A percentile compares a stretch with the other conserved stretches of the same genome.
These are phyloP conservation scores for Paecilomyces variotii DNA, from an alignment of 2,329 filamentous ascomycete genomes.

Conservation along the genomic window DNA sequence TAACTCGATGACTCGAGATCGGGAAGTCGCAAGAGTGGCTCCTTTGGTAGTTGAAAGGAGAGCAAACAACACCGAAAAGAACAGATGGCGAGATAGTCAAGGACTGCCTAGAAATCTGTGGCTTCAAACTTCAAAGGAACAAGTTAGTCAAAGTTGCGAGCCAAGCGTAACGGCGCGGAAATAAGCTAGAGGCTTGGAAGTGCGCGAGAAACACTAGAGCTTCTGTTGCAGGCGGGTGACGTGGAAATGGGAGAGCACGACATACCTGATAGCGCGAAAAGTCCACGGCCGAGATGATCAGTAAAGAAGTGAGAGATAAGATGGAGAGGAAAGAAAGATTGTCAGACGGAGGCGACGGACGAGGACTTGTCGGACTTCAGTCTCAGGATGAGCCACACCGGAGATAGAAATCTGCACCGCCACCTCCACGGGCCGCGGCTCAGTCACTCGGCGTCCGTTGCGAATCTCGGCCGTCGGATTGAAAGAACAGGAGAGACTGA, in stretches of 20 bases:
- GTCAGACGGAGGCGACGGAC: neutral
- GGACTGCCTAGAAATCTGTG: conserved; percentile 1
- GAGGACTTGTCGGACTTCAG: neutral
- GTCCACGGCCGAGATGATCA: neutral
- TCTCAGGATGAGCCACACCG: neutral
- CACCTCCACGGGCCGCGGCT: neutral
- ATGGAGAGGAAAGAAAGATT: neutral
- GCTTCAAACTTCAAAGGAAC: neutral
- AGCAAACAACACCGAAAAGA: neutral
- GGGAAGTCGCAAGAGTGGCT: neutral
- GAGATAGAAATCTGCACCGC: neutral
- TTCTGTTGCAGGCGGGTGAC: too few relatives aligned
- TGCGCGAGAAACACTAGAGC: neutral
- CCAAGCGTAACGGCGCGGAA: neutral
- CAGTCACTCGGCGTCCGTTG: neutral
- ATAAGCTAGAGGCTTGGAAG: neutral
- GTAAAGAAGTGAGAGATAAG: neutral
- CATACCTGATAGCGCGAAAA: neutral
- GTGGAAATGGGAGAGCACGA: neutral
- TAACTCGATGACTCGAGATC: neutral
- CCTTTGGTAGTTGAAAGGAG: neutral
- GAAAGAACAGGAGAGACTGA: neutral
- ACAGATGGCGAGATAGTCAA: neutral
- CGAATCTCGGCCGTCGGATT: neutral
- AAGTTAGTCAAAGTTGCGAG: neutral